Base-by-base conservation (phyloP, 129 eudicot genomes). In the Chrysanthemum makinoi region DNA sequence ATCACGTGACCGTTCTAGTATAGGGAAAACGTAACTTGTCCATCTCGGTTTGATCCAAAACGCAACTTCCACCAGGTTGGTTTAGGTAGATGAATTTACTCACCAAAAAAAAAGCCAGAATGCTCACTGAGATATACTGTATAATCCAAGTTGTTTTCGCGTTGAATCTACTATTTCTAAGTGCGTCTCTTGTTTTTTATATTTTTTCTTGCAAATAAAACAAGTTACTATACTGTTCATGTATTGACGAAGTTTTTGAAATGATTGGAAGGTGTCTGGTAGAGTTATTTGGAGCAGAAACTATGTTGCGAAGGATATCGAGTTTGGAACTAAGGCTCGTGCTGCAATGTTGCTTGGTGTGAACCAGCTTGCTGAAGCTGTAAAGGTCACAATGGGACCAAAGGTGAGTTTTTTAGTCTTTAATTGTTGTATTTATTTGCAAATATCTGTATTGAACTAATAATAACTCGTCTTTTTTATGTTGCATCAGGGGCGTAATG, bases 341-440 rank as follows among this genome's bases (percentile, higher is more conserved):
- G 75, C 80, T 24, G 96, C 90, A 11, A 87, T 93, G 98, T 79
- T 93, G 17, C 87, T 85, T n/a, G 98, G 98, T 71, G 98, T 89
- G 20, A 88, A 93, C 84, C 92, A 93, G 72, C 90, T 93, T 78
- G 98, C 98, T 0, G 98, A 89, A 59, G 95, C 96, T 65, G 98
- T 93, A 2, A 93, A 93, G 72, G 96, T 93, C 83, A 93, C 98
- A 19, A 93, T 93, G 98, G 98, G 98, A 69, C 98, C 98, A 12
- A 87, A 93, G 95, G 98, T 93, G 80, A 54, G 22, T 61, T 5
- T 5, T 53, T 60, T 47, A 26, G 19, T 9, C 26, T 44, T 55
- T 26, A 9, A 57, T 6, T 57, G 14, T 4, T 4, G 35, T 3
- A 30, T 57, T 57, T 19, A 52, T 52, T 52, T 52, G n/a, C 17